Evolutionary conservation across 352 stramenopile species (phyloP).

Genomic region (Thalassiosira sp.): DNA sequence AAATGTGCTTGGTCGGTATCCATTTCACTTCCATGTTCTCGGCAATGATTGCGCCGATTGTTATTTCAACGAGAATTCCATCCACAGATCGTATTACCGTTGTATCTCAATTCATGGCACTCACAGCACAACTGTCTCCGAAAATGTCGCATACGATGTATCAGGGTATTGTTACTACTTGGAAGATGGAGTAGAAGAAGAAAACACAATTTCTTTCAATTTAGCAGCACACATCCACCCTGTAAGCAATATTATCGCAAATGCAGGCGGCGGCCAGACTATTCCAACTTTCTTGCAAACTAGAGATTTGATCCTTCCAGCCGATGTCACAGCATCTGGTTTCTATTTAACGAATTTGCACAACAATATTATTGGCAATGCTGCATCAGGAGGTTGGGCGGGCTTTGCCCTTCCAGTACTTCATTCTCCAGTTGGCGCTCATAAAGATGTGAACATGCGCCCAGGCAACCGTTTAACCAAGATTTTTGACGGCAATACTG

Average conservation of each 20-base stretch:
- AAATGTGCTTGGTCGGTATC: conserved; percentile 55
- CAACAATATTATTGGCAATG: conserved; percentile 68
- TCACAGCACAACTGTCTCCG: conserved; percentile 16
- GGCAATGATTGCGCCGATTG: conserved; percentile 36
- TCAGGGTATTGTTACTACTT: conserved; percentile 70
- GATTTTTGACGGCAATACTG: conserved; percentile 50
- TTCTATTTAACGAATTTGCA: conserved; percentile 74
- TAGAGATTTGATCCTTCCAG: conserved; percentile 45
- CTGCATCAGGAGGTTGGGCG: conserved; percentile 60
- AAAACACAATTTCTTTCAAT: conserved; percentile 67
- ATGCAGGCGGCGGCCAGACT: conserved; percentile 15
- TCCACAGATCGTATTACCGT: conserved; percentile 57
- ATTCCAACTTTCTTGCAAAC: conserved; percentile 23
- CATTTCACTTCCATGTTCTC: conserved; percentile 52
- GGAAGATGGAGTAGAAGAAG: conserved; percentile 69
- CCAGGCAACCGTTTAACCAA: conserved; percentile 18
- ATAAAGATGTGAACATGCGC: conserved; percentile 32
- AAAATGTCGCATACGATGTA: conserved; percentile 72
- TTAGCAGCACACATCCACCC: conserved; percentile 65
- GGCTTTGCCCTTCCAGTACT: conserved; percentile 60
- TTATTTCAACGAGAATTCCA: conserved; percentile 55
- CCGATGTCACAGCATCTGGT: conserved; percentile 57
- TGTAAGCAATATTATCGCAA: conserved; percentile 14
- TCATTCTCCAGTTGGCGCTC: conserved; percentile 29
- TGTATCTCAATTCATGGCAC: conserved; percentile 57